These are phyloP conservation scores for Sporothrix pallida DNA, from an alignment of 2,329 filamentous ascomycete species.

Conservation along the genomic window DNA sequence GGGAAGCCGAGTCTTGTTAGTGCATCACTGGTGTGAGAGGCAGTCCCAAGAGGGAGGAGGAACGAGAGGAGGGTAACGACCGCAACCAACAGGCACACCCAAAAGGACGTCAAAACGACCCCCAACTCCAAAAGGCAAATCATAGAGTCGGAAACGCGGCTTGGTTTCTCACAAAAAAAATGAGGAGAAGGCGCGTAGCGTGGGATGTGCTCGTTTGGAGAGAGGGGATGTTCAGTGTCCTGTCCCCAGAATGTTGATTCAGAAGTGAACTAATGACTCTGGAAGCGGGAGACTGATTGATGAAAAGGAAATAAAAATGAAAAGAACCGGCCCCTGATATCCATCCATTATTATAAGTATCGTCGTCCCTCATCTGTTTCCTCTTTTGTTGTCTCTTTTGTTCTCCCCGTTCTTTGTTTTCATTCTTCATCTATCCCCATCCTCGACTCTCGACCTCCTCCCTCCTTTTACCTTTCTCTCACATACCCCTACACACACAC, in stretches of 20 bases:
- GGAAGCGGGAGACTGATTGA: not conserved
- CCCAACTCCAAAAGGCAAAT: constrained; percentile 7
- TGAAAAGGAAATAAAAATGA: not conserved
- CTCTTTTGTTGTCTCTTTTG: not conserved
- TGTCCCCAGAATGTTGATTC: not conserved
- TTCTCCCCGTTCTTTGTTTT: not conserved
- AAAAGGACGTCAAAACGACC: not conserved
- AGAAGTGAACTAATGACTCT: constrained; percentile 26
- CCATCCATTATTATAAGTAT: no score
- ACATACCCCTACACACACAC: not conserved
- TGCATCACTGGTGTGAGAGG: not conserved
- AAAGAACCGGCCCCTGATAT: no score
- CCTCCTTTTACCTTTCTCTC: not conserved
- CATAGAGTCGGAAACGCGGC: constrained; percentile 28
- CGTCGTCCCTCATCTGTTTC: not conserved
- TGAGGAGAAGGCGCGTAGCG: constrained; percentile 17
- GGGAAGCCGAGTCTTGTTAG: constrained; percentile 6
- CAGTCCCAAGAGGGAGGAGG: no score
- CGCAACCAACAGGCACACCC: not conserved
- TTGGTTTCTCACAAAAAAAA: not conserved
- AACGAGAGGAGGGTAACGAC: no score
- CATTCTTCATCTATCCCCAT: not conserved
- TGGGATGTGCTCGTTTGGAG: not conserved
- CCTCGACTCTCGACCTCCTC: not conserved
- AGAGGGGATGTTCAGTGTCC: not conserved